These are phyloP conservation scores for Trichoderma sp. DNA, from an alignment of 2,329 filamentous ascomycete species.

Conservation along the genomic window DNA sequence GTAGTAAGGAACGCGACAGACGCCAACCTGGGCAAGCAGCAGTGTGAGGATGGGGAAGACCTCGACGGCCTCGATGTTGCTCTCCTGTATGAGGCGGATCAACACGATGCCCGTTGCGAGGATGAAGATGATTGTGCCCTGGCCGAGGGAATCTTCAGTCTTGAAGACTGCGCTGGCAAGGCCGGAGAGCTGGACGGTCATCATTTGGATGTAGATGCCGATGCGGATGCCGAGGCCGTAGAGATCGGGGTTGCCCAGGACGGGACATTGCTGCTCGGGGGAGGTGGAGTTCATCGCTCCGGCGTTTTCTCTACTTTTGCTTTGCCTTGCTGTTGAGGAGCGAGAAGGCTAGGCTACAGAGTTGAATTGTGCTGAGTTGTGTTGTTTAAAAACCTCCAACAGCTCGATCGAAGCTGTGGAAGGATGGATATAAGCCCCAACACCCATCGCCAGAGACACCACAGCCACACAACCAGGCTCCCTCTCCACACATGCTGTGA, in stretches of 20 bases:
- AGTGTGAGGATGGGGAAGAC: slow-evolving; percentile 26
- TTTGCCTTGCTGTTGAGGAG: background rate
- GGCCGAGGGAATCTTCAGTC: slow-evolving; percentile 24
- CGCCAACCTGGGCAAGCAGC: slow-evolving; percentile 24
- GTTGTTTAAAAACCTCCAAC: background rate
- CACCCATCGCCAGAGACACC: background rate
- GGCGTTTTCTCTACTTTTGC: background rate
- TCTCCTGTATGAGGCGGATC: slow-evolving; percentile 16
- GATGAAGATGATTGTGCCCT: slow-evolving; percentile 27
- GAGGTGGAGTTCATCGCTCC: background rate
- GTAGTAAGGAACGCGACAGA: slow-evolving; percentile 21
- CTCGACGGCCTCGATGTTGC: slow-evolving; percentile 24
- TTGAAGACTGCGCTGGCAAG: slow-evolving; percentile 22
- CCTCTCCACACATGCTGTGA: background rate
- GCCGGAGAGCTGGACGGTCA: slow-evolving; percentile 26
- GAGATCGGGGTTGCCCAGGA: slow-evolving; percentile 27
- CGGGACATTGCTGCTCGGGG: slow-evolving; percentile 20
- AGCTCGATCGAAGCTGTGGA: background rate
- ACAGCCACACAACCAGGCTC: slow-evolving; percentile 3
- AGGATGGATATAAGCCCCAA: background rate
- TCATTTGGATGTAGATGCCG: slow-evolving; percentile 30
- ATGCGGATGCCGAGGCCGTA: slow-evolving; percentile 31
- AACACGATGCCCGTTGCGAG: slow-evolving; percentile 25
- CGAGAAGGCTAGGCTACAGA: no score
- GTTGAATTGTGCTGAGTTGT: background rate